Base-by-base conservation (phyloP, 2,329 filamentous ascomycete genomes). In the Gaeumannomyces sp. region DNA sequence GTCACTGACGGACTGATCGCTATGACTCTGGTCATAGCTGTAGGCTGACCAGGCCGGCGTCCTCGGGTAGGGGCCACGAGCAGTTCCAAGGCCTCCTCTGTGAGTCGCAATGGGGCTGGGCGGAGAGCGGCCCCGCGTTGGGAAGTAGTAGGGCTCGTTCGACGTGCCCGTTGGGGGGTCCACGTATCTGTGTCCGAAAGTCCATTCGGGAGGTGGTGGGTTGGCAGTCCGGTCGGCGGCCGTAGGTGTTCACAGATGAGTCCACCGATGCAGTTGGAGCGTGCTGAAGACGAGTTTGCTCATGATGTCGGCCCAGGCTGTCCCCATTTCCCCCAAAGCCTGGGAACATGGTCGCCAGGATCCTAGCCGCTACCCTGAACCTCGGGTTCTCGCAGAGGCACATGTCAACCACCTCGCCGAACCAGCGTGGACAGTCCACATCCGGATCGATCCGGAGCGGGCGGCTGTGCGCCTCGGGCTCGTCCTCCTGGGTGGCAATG, bases 401-500 rank as follows among this genome's bases (percentile, higher is more conserved):
- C 22, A 87, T 87, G 64, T 88, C 84, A 53, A 96, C 87, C 61
- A 97, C 81, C 22, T 85, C 81, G 66, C 87, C 85, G 75, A 91
- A 98, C 83, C 93, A 98, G 16, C 82, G 80, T 0, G 95, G 95
- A 11, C 96, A 83, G 31, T 88, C 81, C 14, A 83, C 75, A 62
- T 86, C 84, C 7, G 86, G 73, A 5, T 81, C 77, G 13, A 89
- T 77, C 28, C 78, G 79, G 66, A 97, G 77, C 0, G 93, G 93
- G 27, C 91, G 85, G 58, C 84, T 84, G 66, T 90, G 88, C 27
- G 85, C 83, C 74, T 98, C 95, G 1, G 95, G 95, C 72, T 98
- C 94, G 71, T 98, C 94, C 65, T 93, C 86, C 69, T 94, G 86
- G 72, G 89, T 90, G 1, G 92, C 94, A 60, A 99, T 79, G 28